phyloP scores from a whole-genome alignment of 768 basidiomycete species.

The Mycena vulgaris region DNA sequence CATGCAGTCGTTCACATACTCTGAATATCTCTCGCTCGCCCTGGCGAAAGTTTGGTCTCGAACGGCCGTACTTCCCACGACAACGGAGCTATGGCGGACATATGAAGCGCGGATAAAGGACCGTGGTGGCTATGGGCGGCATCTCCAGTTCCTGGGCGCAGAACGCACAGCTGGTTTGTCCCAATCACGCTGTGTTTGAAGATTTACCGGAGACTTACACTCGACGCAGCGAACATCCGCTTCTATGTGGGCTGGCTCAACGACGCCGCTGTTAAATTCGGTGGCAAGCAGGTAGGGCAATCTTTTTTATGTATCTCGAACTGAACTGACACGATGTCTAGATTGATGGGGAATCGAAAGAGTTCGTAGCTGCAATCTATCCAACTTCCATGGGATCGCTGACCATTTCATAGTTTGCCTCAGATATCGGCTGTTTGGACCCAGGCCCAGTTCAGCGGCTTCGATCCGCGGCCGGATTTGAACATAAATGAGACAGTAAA shows the following conservation, averaged over 20 bases:
- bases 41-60: conserved; percentile 56
- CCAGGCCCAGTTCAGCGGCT: conserved; percentile 26
- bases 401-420: conserved; percentile 8
- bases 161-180: conserved; percentile 44
- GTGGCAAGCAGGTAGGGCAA: conserved; percentile 52
- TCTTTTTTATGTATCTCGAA: background rate
- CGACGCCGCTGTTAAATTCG: conserved; percentile 55
- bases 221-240: conserved; percentile 44
- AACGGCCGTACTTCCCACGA: conserved; percentile 53
- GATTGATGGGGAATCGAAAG: conserved; percentile 35
- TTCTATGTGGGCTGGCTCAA: conserved; percentile 59
- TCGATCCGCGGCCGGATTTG: background rate
- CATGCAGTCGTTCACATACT: conserved; percentile 57
- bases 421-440: conserved; percentile 31
- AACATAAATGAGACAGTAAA: background rate
- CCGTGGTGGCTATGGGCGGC: conserved; percentile 53
- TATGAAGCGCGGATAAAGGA: conserved; percentile 50
- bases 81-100: conserved; percentile 49
- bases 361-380: background rate
- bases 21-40: conserved; percentile 54
- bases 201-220: background rate
- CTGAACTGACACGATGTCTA: background rate
- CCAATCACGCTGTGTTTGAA: no score
- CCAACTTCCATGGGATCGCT: no score
- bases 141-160: conserved; percentile 54